Evolutionary conservation across 179 eudicot species (phyloP).

Genomic region (Gypsophila paniculata): DNA sequence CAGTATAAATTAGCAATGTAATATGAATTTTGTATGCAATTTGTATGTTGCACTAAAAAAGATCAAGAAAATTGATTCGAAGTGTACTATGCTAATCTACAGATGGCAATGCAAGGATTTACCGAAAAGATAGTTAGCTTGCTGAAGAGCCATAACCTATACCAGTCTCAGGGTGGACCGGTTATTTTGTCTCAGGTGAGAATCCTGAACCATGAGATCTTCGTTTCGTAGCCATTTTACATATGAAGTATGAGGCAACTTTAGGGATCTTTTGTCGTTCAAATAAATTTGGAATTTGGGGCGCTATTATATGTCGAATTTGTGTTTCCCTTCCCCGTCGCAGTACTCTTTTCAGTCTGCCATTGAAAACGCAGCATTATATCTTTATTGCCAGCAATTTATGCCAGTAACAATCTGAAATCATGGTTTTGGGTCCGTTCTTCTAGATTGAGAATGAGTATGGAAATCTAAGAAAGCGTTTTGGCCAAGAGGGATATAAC

Average conservation of each 20-base stretch:
- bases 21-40: background rate
- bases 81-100: conserved; percentile 26
- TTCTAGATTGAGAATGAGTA: conserved; percentile 87
- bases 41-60: background rate
- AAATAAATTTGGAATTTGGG: background rate
- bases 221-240: background rate
- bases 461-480: conserved; percentile 52
- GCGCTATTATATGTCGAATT: background rate
- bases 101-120: conserved; percentile 78
- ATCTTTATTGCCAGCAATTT: background rate
- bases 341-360: background rate
- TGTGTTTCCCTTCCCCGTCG: too few species aligned
- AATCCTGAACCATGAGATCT: background rate
- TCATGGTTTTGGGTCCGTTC: background rate
- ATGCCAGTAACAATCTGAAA: background rate
- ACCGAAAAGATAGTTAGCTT: conserved; percentile 65
- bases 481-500: conserved; percentile 62
- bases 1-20: background rate
- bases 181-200: conserved; percentile 79
- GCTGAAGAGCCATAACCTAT: conserved; percentile 70
- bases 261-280: background rate
- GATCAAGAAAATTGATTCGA: background rate
- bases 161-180: conserved; percentile 89
- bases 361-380: too few species aligned
- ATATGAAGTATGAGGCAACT: background rate